These are phyloP conservation scores for Verbascum thapsus DNA, from an alignment of 257 asterid genomes.

Conservation along the genomic window DNA sequence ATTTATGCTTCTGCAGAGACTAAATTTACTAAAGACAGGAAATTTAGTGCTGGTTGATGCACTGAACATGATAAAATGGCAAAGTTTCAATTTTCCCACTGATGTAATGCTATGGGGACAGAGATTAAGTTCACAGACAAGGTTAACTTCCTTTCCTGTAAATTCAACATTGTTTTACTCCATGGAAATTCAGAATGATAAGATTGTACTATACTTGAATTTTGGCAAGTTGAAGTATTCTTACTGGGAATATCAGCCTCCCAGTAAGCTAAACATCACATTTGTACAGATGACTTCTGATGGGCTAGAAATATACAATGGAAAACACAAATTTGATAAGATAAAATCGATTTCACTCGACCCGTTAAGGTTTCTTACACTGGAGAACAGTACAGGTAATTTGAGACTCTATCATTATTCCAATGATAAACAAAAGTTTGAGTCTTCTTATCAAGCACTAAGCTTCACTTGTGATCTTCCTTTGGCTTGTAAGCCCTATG, in stretches of 20 bases:
- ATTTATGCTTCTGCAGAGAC: conserved; percentile 53
- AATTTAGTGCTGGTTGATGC: conserved; percentile 78
- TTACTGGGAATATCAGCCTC: conserved; percentile 71
- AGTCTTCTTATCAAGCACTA: conserved; percentile 62
- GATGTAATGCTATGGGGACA: conserved; percentile 90
- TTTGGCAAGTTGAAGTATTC: conserved; percentile 62
- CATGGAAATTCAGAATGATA: conserved; percentile 63
- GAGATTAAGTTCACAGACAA: conserved; percentile 74
- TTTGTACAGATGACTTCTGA: conserved; percentile 57
- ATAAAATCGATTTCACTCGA: conserved; percentile 38
- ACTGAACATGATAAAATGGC: conserved; percentile 70
- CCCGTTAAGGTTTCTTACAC: conserved; percentile 59
- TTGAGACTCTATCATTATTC: conserved; percentile 68
- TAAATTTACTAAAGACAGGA: conserved; percentile 66
- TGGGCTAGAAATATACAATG: conserved; percentile 65
- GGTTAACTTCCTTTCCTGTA: conserved; percentile 67
- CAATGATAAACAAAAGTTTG: conserved; percentile 40
- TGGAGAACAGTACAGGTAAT: conserved; percentile 60
- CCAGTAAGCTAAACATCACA: conserved; percentile 53
- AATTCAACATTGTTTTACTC: conserved; percentile 64
- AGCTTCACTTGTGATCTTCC: conserved; percentile 73
- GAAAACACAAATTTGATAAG: conserved; percentile 44
- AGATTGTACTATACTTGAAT: conserved; percentile 58
- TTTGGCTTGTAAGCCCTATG: conserved; percentile 62
- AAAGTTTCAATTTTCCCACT: conserved; percentile 90